Conservation (phyloP, 2,329 filamentous ascomycete genomes). For the Verticillium nonalfalfae region DNA sequence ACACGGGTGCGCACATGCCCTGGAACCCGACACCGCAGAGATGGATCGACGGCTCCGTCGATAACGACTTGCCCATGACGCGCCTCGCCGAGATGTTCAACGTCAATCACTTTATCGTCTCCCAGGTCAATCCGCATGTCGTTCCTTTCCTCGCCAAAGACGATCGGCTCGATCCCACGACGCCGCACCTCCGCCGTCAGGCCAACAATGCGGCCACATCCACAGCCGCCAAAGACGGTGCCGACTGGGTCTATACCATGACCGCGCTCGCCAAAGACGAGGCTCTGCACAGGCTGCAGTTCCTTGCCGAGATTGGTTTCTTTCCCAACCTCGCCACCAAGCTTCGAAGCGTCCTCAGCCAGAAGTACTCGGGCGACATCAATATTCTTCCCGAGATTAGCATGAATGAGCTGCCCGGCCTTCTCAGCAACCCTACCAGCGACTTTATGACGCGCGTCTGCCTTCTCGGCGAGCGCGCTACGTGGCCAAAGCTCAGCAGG, state of each 20-base stretch:
- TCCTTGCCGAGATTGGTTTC: conserved; percentile 73
- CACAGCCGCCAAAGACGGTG: conserved; percentile 31
- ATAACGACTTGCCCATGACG: conserved; percentile 89
- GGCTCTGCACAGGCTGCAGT: conserved; percentile 71
- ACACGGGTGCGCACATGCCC: conserved; percentile 67
- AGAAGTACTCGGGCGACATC: conserved; percentile 92
- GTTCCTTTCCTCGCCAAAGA: conserved; percentile 78
- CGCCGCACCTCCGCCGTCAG: conserved; percentile 15
- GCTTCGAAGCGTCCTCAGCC: conserved; percentile 72
- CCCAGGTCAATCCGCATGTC: conserved; percentile 92
- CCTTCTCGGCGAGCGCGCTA: conserved; percentile 74
- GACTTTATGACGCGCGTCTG: conserved; percentile 83
- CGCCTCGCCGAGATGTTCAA: conserved; percentile 93
- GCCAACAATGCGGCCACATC: conserved; percentile 19
- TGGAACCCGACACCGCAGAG: conserved; percentile 83
- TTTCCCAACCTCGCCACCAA: conserved; percentile 77
- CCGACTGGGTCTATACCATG: conserved; percentile 58
- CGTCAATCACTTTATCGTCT: conserved; percentile 96
- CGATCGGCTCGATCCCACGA: conserved; percentile 42
- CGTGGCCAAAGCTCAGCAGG: conserved; percentile 83
- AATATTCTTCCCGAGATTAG: conserved; percentile 82
- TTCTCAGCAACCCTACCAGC: conserved; percentile 76
- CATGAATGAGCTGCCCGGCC: conserved; percentile 65
- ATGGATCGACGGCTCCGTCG: conserved; percentile 93
- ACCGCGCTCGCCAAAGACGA: conserved; percentile 74